Conservation (phyloP, 2,329 filamentous ascomycete genomes). For the Trichoderma guizhouense region DNA sequence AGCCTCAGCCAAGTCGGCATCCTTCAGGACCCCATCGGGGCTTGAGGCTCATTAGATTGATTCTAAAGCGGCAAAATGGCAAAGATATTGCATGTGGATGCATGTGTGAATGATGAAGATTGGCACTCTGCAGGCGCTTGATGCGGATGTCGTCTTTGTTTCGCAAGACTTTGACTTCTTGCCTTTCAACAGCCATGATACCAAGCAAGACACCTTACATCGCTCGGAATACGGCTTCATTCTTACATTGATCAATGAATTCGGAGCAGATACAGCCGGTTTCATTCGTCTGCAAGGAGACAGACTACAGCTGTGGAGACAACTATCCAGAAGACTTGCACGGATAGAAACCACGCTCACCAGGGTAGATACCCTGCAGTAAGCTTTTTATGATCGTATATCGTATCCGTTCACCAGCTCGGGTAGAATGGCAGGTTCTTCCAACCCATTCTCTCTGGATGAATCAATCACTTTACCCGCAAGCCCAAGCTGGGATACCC, state of each 20-base stretch:
- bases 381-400: background rate
- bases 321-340: background rate
- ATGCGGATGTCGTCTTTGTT: background rate
- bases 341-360: background rate
- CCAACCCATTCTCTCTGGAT: background rate
- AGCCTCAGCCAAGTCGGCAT: background rate
- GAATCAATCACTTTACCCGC: background rate
- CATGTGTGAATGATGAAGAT: background rate
- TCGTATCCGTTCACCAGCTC: background rate
- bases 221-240: background rate
- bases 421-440: background rate
- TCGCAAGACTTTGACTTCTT: background rate
- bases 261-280: background rate
- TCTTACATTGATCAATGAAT: background rate
- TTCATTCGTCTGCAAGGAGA: background rate
- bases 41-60: background rate
- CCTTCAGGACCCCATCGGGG: background rate
- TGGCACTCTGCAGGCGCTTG: background rate
- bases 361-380: background rate
- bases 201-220: background rate
- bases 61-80: background rate
- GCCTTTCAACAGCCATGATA: background rate
- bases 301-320: background rate
- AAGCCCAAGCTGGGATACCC: background rate
- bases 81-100: background rate